These are phyloP conservation scores for Prillingera fragicola DNA, from an alignment of 1,284 basidiomycete genomes.

Conservation along the genomic window DNA sequence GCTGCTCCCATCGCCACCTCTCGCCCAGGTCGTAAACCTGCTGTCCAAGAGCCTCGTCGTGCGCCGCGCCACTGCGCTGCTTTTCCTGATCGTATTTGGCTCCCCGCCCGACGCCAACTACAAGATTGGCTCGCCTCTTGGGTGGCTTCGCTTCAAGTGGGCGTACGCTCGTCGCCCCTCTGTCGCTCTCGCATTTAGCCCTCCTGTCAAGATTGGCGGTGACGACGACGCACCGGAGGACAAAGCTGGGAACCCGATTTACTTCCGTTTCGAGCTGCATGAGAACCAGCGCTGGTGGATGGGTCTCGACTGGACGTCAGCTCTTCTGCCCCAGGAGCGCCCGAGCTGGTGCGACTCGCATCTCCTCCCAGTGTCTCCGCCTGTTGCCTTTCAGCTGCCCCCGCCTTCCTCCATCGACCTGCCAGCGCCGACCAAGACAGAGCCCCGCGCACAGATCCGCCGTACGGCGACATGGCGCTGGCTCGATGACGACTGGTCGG, in stretches of 20 bases:
- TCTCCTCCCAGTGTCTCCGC: slow-evolving; percentile 54
- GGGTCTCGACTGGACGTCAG: slow-evolving; percentile 77
- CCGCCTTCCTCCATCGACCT: slow-evolving; percentile 50
- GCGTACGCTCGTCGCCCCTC: slow-evolving; percentile 36
- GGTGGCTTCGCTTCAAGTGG: slow-evolving; percentile 46
- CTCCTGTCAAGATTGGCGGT: slow-evolving; percentile 18
- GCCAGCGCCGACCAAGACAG: slow-evolving; percentile 35
- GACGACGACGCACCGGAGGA: slow-evolving; percentile 20
- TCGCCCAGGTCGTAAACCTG: slow-evolving; percentile 35
- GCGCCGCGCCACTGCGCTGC: slow-evolving; percentile 30
- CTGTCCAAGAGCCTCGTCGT: slow-evolving; percentile 39
- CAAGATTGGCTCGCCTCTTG: slow-evolving; percentile 27
- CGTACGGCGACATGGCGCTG: slow-evolving; percentile 74
- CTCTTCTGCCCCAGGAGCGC: slow-evolving; percentile 80
- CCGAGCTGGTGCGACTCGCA: slow-evolving; percentile 67
- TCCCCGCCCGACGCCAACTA: slow-evolving; percentile 33
- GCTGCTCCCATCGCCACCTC: slow-evolving; percentile 42
- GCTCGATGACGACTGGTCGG: slow-evolving; percentile 81
- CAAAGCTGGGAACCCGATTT: slow-evolving; percentile 48
- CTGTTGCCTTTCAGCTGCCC: slow-evolving; percentile 46
- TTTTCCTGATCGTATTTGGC: slow-evolving; percentile 43
- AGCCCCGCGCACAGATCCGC: slow-evolving; percentile 51
- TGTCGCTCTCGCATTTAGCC: slow-evolving; percentile 27
- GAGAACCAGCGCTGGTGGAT: slow-evolving; percentile 90
- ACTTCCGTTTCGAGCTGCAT: slow-evolving; percentile 79